These are phyloP conservation scores for Eruca vesicaria DNA, from an alignment of 441 rosid genomes.

Conservation along the genomic window DNA sequence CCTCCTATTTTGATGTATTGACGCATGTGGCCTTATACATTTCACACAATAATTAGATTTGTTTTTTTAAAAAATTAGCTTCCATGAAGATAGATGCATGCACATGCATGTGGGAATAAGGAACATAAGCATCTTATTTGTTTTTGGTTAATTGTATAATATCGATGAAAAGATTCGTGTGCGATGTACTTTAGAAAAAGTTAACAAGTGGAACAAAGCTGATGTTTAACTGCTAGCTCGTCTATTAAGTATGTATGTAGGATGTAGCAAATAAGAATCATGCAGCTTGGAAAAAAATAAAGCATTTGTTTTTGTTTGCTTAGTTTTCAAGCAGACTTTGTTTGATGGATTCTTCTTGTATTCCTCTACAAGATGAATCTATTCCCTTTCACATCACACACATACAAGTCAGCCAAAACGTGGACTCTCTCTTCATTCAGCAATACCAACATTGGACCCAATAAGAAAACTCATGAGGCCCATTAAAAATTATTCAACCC, in stretches of 20 bases:
- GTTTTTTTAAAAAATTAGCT: not conserved
- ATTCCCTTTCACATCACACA: slow-evolving; percentile 29
- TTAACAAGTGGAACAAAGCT: slow-evolving; percentile 31
- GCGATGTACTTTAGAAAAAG: slow-evolving; percentile 16
- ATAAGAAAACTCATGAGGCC: not conserved
- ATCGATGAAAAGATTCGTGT: slow-evolving; percentile 29
- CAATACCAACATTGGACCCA: not conserved
- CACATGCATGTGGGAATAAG: slow-evolving; percentile 30
- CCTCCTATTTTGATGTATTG: slow-evolving; percentile 8
- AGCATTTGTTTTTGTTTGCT: slow-evolving; percentile 10
- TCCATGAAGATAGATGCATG: slow-evolving; percentile 11
- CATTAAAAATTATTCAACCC: not conserved
- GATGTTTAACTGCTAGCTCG: slow-evolving; percentile 31
- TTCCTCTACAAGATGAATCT: slow-evolving; percentile 12
- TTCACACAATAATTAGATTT: not conserved
- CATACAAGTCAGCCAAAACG: not conserved
- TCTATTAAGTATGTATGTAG: slow-evolving; percentile 15
- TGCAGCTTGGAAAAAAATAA: not conserved
- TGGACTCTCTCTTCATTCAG: not conserved
- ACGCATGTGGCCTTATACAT: slow-evolving; percentile 20
- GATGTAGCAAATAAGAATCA: slow-evolving; percentile 4
- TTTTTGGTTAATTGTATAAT: no score
- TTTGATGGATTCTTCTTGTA: slow-evolving; percentile 5
- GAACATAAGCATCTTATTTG: slow-evolving; percentile 9
- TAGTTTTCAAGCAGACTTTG: slow-evolving; percentile 30